These are phyloP conservation scores for Solanum etuberosum DNA, from an alignment of 257 asterid species.

Conservation along the genomic window DNA sequence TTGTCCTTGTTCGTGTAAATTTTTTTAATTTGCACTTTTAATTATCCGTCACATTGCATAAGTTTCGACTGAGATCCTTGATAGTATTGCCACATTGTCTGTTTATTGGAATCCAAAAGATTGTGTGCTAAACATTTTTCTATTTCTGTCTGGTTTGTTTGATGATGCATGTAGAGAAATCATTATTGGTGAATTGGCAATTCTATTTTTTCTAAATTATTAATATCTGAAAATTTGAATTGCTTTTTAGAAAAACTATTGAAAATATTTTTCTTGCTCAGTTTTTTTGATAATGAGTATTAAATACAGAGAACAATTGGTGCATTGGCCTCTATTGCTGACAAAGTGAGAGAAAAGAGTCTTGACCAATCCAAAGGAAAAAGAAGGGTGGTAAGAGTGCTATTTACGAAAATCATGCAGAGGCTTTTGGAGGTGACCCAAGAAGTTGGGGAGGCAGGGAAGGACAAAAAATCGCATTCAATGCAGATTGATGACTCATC, in stretches of 20 bases:
- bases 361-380: neutral
- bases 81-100: neutral
- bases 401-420: constrained; percentile 51
- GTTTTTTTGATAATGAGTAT: neutral
- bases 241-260: neutral
- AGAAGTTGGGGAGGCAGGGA: constrained; percentile 36
- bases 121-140: neutral
- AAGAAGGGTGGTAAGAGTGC: constrained; percentile 17
- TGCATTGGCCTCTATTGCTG: constrained; percentile 70
- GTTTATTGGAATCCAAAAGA: neutral
- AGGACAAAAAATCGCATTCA: constrained; percentile 24
- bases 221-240: neutral
- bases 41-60: neutral
- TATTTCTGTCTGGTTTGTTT: neutral
- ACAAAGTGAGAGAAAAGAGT: constrained; percentile 23
- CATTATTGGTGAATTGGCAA: neutral
- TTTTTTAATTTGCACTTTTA: neutral
- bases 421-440: constrained; percentile 51
- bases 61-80: neutral
- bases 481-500: constrained; percentile 66
- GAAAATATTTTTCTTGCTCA: neutral
- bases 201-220: neutral
- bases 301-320: constrained; percentile 57
- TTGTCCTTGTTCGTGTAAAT: neutral
- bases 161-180: neutral